phyloP scores from a whole-genome alignment of 805 yeast genomes.

The Brettanomyces sp. region DNA sequence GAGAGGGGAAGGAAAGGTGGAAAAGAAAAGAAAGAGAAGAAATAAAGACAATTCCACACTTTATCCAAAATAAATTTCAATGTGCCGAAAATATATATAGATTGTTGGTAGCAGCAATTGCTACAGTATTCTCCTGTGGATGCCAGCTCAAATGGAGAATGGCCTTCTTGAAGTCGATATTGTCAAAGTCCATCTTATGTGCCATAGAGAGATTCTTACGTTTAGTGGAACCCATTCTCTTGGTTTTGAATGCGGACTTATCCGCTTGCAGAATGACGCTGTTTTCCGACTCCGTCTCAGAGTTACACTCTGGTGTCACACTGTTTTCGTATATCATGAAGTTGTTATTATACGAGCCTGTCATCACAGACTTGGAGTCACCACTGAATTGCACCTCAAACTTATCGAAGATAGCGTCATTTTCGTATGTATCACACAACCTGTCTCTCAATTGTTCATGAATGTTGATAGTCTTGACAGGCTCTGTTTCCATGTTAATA shows the following conservation, averaged over 20 bases:
- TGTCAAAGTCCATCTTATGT: conserved; percentile 62
- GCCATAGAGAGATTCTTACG: conserved; percentile 32
- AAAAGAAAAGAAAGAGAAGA: not conserved
- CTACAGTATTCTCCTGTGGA: conserved; percentile 92
- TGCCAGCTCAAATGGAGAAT: conserved; percentile 97
- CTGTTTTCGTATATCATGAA: conserved; percentile 94
- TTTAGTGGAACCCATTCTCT: conserved; percentile 44
- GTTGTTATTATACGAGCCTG: conserved; percentile 95
- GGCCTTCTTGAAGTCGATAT: conserved; percentile 88
- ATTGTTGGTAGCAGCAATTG: conserved; percentile 97
- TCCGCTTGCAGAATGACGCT: conserved; percentile 94
- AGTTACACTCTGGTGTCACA: conserved; percentile 20
- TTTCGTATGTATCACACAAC: conserved; percentile 94
- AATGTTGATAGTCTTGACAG: conserved; percentile 86
- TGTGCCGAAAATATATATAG: conserved; percentile 74
- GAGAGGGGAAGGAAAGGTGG: not conserved
- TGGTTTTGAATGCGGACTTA: conserved; percentile 86
- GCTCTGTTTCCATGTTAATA: conserved; percentile 91
- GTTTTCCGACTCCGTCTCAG: conserved; percentile 27
- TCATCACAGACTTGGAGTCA: conserved; percentile 84
- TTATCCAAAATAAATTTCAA: conserved; percentile 17
- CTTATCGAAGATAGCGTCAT: conserved; percentile 96
- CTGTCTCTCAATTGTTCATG: conserved; percentile 92
- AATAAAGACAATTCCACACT: conserved; percentile 1
- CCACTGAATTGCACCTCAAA: conserved; percentile 95